Evolutionary conservation across 2,329 filamentous ascomycete genomes (phyloP), one percentile per base, ranked within the genome.

Genomic region (Colletotrichum camelliae): DNA sequence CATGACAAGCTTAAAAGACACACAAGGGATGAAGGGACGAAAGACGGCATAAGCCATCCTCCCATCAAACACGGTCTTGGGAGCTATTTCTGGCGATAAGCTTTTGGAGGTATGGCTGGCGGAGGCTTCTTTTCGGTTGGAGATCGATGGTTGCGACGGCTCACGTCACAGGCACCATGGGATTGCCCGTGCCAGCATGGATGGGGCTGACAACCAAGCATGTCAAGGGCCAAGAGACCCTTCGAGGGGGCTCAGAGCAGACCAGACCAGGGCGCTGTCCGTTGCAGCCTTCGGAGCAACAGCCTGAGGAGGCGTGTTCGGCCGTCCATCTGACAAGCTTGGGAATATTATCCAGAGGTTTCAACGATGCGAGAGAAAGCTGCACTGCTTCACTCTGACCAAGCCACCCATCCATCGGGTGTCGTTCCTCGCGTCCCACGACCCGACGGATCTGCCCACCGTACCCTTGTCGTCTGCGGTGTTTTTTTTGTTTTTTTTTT

Each of bases 61-160:
- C 61, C 61, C 61, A 43, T 64, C 60, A 18, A 57, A 76, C 71
- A 58, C 48, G 58, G 69, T 16, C 33, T 5, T 62, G 33, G 57
- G 57, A 67, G 64, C 67, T 75, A 72, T 68, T 72, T 57, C 67
- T 68, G 52, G 62, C 75, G 60, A 72, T 76, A 77, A 77, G 73
- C 76, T 77, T 76, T 73, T 70, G 39, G 16, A 35, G 15, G 70
- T 37, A 65, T 43, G 7, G 64, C 61, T 35, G 73, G 73, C 70
- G 57, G 55, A 61, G 64, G 69, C 61, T 67, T 43, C 57, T 58
- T 52, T 55, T 58, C 64, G 57, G 37, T 67, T 29, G 58, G 64
- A 76, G 69, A 77, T 76, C 55, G 60, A 62, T 74, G 76, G 66
- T 65, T 67, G 76, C 74, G 73, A 77, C 75, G 73, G 58, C 68